Base-by-base conservation (phyloP, 495 filamentous ascomycete genomes). In the Hyaloscypha variabilis region DNA sequence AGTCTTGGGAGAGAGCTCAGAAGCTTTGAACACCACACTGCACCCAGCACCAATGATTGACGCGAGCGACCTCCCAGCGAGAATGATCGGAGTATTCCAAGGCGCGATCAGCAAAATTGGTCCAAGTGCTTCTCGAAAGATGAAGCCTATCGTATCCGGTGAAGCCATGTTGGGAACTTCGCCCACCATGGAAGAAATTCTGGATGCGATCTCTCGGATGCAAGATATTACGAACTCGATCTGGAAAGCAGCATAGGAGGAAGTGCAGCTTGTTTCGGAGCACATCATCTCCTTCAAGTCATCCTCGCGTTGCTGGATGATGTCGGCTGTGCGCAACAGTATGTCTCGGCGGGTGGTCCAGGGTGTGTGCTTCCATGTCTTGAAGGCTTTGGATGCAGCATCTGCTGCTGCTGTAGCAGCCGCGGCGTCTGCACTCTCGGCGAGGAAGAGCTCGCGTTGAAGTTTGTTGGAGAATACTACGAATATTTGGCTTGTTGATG, bases 41-140 rank as follows among this genome's bases (percentile, higher is more conserved):
- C 90, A 91, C 26, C 93, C 93, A 0, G 87, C 87, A 51, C 3
- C 91, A 92, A 51, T 96, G 79, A 26, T 93, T 90, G 69, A 83
- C 39, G 87, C 76, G 21, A 92, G 76, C 1, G 91, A 81, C 51
- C 90, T 88, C 42, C 80, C 77, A 42, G 83, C 86, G 24, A 93
- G 81, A 68, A 91, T 87, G 66, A 85, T 86, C 14, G 90, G 87
- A 1, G 87, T 89, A 68, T 93, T 93, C 57, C 57, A 59, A 19
- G 2, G 54, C 54, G 24, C 54, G 28, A 28, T 34, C 31, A 3
- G 19, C 54, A 57, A 24, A 29, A 57, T 31, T 26, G 26, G 54
- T 5, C 19, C 54, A 57, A 25, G 54, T 6, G 31, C 31, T 34
- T 34, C 54, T 57, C 49, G 26, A 26, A 26, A 23, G 25, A 19